Evolutionary conservation across 371 early-diverging fungal species (phyloP), one percentile per base, ranked within the genome.

Genomic region (Mucor velutinosus): DNA sequence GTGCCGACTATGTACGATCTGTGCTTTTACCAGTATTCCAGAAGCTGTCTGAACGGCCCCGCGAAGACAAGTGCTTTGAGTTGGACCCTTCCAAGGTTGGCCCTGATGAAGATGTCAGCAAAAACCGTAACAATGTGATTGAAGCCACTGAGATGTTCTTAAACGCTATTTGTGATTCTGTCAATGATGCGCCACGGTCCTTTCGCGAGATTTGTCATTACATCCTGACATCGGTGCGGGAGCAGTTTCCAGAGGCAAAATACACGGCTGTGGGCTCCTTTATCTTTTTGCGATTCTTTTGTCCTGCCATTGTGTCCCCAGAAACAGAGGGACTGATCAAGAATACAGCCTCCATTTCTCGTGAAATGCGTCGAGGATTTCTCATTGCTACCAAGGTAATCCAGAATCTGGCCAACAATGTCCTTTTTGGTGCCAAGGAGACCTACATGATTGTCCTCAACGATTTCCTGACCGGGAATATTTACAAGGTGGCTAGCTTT

Each of bases 271-370:
- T 98, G 1, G 96, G 97, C 49, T 94, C 95, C 0, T 96, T 97
- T 66, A 87, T 98, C 60, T 98, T 97, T 72, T 77, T 98, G 65
- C 90, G 98, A 2, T 95, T 97, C 87, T 86, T 97, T 69, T 95
- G 96, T 72, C 98, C 98, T 0, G 95, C 93, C 2, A 95, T 98
- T 70, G 95, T 96, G 11, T 87, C 94, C 0, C 97, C 98, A 2
- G 90, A 90, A 58, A 76, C 77, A 0, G 85, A 85, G 60, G 84
- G 83, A 7, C 60, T 87, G 45, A 60, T 84, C 21, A 72, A 72
- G 47, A 65, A 35, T 29, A 72, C 79, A 0, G 49, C 61, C 7
- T 69, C 70, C 0, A 64, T 72, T 29, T 63, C 77, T 10, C 65
- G 73, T 17, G 80, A 84, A 29, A 77, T 78, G 37, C 89, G 93